Conservation (phyloP, 257 asterid genomes). For the Solanum medicagineum region DNA sequence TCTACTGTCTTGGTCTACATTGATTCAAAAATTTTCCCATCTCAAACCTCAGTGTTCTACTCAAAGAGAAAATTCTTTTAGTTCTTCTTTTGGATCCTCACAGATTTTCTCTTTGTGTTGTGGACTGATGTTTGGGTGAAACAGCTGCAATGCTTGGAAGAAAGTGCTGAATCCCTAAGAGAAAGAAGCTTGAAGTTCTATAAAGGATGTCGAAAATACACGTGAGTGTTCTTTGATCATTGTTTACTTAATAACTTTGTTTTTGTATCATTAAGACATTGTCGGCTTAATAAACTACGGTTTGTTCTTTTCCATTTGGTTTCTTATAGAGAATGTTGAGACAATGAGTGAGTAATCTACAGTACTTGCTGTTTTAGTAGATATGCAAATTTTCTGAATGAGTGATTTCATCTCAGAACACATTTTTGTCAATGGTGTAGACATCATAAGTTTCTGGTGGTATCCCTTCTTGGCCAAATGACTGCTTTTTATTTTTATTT, state of each 20-base stretch:
- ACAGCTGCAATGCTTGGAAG: constrained; percentile 93
- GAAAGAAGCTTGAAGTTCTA: constrained; percentile 91
- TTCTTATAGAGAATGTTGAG: not conserved
- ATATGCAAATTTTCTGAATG: not conserved
- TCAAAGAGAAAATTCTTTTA: not conserved
- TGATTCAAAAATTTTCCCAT: not conserved
- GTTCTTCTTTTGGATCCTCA: not conserved
- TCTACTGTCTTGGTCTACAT: not conserved
- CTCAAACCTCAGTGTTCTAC: not conserved
- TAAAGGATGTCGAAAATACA: constrained; percentile 96
- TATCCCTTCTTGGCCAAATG: not conserved
- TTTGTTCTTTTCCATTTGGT: not conserved
- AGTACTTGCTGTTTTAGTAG: not conserved
- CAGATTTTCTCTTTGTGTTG: not conserved
- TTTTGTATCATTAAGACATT: not conserved
- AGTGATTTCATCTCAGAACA: not conserved
- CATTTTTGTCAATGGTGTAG: not conserved
- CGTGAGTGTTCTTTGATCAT: constrained; percentile 39
- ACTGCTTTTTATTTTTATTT: not conserved
- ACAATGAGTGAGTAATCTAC: not conserved
- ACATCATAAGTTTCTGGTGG: not conserved
- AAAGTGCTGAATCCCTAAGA: constrained; percentile 79
- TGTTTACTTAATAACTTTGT: not conserved
- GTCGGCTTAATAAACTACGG: not conserved
- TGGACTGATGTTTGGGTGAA: constrained; percentile 7